Conservation (phyloP, 2,329 filamentous ascomycete species). For the Thielaviopsis musarum region DNA sequence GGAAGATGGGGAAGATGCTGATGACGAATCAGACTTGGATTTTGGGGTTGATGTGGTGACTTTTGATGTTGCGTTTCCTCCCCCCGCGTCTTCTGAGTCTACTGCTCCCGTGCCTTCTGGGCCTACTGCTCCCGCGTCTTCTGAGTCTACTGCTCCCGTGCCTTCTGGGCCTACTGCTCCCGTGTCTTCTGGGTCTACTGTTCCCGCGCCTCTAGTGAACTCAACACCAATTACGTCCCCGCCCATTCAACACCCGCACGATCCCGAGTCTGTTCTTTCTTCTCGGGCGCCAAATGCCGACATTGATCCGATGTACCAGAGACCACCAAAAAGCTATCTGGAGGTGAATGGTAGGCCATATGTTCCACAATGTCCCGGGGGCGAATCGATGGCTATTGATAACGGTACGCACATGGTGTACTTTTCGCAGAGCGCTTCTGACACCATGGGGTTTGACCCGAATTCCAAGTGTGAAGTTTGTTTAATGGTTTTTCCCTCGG, state of each 20-base stretch:
- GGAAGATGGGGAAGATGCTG: conserved; percentile 25
- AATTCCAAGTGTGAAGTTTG: conserved; percentile 12
- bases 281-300: background rate
- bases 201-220: background rate
- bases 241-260: background rate
- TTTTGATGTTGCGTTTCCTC: background rate
- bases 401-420: background rate
- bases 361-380: background rate
- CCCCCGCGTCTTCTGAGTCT: background rate
- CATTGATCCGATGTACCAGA: background rate
- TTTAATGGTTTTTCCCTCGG: conserved; percentile 11
- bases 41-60: conserved; percentile 7
- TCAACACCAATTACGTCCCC: background rate
- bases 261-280: background rate
- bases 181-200: background rate
- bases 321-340: background rate
- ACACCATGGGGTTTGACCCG: background rate
- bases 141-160: background rate
- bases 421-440: background rate
- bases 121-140: background rate
- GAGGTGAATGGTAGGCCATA: background rate
- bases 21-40: conserved; percentile 22
- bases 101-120: background rate
- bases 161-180: background rate
- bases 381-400: background rate